Evolutionary conservation across 192 early-diverging fungal species (phyloP).

Genomic region (Coemansia sp.): DNA sequence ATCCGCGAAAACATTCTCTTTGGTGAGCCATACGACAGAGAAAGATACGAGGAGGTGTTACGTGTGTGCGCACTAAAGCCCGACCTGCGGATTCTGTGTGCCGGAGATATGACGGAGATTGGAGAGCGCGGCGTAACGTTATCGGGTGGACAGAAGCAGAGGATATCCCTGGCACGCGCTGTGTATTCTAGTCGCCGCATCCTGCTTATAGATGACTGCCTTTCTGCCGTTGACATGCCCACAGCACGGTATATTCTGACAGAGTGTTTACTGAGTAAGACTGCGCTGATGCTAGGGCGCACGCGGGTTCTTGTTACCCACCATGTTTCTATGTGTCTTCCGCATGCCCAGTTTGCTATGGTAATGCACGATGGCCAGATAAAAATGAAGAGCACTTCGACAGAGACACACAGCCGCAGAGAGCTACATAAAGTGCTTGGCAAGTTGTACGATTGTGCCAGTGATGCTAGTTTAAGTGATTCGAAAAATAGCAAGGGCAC

Average conservation of each 20-base stretch:
- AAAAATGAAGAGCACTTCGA: constrained; percentile 49
- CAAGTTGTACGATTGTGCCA: neutral
- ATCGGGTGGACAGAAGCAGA: constrained; percentile 80
- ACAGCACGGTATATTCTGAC: constrained; percentile 81
- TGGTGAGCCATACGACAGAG: constrained; percentile 67
- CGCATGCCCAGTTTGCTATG: constrained; percentile 49
- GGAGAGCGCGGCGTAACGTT: constrained; percentile 80
- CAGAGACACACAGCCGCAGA: constrained; percentile 30
- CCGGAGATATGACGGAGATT: too few relatives aligned
- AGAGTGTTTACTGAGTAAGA: too few relatives aligned
- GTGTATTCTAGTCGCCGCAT: constrained; percentile 67
- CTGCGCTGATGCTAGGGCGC: constrained; percentile 67
- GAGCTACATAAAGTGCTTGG: constrained; percentile 13
- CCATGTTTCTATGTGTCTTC: constrained; percentile 64
- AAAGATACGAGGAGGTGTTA: constrained; percentile 74
- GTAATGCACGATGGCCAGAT: constrained; percentile 63
- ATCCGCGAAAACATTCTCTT: too few relatives aligned
- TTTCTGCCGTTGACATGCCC: constrained; percentile 92
- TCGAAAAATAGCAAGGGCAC: constrained; percentile 25
- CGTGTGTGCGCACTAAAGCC: constrained; percentile 76
- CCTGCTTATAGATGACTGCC: constrained; percentile 81
- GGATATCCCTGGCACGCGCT: constrained; percentile 82
- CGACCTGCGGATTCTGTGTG: constrained; percentile 82
- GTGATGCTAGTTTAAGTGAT: constrained; percentile 15
- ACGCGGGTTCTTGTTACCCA: constrained; percentile 89